phyloP scores from a whole-genome alignment of 2,329 filamentous ascomycete genomes.

The Curvularia spicifera region DNA sequence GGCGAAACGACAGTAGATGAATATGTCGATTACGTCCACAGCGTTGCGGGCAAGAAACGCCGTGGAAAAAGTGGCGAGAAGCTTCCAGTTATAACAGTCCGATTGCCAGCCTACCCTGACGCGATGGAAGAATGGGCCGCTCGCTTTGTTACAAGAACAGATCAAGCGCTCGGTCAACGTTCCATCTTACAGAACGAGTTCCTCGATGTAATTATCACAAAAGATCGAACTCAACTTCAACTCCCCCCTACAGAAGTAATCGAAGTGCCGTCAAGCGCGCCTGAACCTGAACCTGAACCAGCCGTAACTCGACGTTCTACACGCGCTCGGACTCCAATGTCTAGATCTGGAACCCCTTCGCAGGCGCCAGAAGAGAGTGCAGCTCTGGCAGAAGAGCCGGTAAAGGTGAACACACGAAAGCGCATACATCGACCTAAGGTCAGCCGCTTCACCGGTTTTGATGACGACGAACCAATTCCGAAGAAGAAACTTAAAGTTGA shows the following conservation, averaged over 20 bases:
- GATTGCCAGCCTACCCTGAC: conserved; percentile 60
- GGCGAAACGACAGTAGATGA: conserved; percentile 73
- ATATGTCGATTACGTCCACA: conserved; percentile 77
- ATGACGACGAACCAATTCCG: conserved; percentile 56
- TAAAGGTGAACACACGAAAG: conserved; percentile 39
- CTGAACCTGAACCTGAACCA: conserved; percentile 23
- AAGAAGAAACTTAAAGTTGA: conserved; percentile 39
- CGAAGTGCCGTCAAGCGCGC: conserved; percentile 28
- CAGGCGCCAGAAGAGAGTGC: conserved; percentile 26
- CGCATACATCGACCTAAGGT: conserved; percentile 47
- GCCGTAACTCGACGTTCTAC: conserved; percentile 19
- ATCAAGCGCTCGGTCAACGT: conserved; percentile 76
- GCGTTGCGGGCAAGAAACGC: conserved; percentile 75
- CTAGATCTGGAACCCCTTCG: conserved; percentile 26
- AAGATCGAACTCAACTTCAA: conserved; percentile 75
- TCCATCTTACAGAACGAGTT: conserved; percentile 91
- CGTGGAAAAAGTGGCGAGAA: conserved; percentile 68
- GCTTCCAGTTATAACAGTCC: conserved; percentile 78
- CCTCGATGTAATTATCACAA: conserved; percentile 83
- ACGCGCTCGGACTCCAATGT: conserved; percentile 26
- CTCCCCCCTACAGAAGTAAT: conserved; percentile 62
- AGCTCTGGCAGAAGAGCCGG: conserved; percentile 26
- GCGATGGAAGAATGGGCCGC: conserved; percentile 69
- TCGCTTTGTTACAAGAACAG: conserved; percentile 71
- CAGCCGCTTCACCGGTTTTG: conserved; percentile 75